Base-by-base conservation (phyloP, 169 alveolate species). In the Eimeria brunetti region DNA sequence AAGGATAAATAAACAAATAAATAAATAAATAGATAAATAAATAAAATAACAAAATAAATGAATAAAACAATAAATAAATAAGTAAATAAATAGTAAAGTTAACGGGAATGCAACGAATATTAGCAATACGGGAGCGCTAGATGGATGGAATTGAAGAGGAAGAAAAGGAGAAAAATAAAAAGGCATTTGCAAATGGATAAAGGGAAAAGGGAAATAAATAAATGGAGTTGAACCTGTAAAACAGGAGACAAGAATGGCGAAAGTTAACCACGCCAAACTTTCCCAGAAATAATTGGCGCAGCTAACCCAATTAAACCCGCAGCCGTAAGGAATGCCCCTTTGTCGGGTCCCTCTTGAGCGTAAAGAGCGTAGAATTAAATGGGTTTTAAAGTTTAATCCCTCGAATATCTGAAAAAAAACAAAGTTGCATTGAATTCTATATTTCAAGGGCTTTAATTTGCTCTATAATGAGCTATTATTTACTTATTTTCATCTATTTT, bases 281-380 rank as follows among this genome's bases (percentile, higher is more conserved):
- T 99, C 99, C 99, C 99, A 99, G 96, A 98, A 98, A 96, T 99
- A 99, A 97, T 99, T 99, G 69, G 99, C 99, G 94, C 99, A 99
- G 58, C 99, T 98, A 73, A 98, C 99, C 64, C 97, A 95, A 88
- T 98, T 99, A 96, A 99, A 99, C 56, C 99, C 99, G 96, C 98
- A 99, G 53, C 99, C 99, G 86, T 96, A 96, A n/a, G 97, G 97
- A 76, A 96, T 76, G 69, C 99, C 99, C 91, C 99, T 97, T 88
- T 97, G 98, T 83, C 98, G 98, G 8, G 99, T 98, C 38, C 99
- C 99, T 80, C 97, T 88, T 16, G 99, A 98, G 91, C 99, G 97
- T 80, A 99, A 96, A 91, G 98, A 97, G 90, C 99, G 98, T 58
- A 99, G 98, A 46, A 98, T 98, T 62, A 98, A 81, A 96, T 99